Evolutionary conservation across 2,329 filamentous ascomycete genomes (phyloP), one percentile per base, ranked within the genome.

Genomic region (Colletotrichum cereale): DNA sequence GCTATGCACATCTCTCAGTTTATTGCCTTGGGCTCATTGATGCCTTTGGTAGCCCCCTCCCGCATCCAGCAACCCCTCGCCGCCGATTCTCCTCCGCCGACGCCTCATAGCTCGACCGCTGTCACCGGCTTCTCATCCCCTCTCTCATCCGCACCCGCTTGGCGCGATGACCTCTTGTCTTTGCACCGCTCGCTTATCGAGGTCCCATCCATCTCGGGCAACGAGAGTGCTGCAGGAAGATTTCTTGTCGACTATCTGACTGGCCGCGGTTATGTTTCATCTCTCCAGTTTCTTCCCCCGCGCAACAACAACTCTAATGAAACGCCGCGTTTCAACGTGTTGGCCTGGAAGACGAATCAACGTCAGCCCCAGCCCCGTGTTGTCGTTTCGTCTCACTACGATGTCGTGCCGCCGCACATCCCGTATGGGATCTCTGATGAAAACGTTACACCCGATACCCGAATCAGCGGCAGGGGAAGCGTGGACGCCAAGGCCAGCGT

Each of bases 301-400:
- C 74, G 75, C 21, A 52, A 61, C n/a, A 74, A 78, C 6, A 79
- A 81, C 62, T 77, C 79, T 0, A 66, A 66, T 12, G 62, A 70
- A 24, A 79, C 78, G 29, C 76, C 77, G 6, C 87, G 92, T 52
- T 95, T 92, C 84, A 97, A 97, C 77, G 85, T 97, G 60, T 84
- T 95, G 50, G 95, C 95, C 2, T 94, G 85, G 86, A 84, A 82
- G 0, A 81, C 88, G 72, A 75, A 75, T 2, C 82, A 82, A 31
- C 79, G 81, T 57, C 80, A 82, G 21, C 84, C 86, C 47, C 82
- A 86, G 12, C 87, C 90, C 2, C 86, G 86, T 42, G 84, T 93
- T 14, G 83, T 94, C n/a, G 81, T 95, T 1, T 91, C 91, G 1
- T 95, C 92, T 67, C 95, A 97, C 79, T 96, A 97, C 76, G 95